Conservation (phyloP, 257 asterid species). For the Perilla frutescens region DNA sequence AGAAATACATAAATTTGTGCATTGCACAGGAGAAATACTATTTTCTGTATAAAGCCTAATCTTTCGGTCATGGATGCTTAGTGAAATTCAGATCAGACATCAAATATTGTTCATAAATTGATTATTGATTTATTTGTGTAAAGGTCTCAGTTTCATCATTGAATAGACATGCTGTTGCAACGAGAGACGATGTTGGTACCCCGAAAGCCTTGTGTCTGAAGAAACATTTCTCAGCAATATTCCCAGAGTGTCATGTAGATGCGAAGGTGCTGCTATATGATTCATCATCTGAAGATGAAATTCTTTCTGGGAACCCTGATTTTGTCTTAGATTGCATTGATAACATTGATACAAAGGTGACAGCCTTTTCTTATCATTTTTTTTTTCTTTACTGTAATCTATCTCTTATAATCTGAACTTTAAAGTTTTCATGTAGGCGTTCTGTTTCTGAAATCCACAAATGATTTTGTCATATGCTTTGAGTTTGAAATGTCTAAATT, state of each 20-base stretch:
- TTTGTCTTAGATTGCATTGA: constrained; percentile 95
- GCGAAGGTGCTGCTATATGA: constrained; percentile 85
- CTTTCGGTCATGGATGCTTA: constrained; percentile 13
- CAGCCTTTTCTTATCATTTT: constrained; percentile 7
- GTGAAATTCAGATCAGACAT: constrained; percentile 26
- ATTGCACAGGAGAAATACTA: no score
- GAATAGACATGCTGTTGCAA: constrained; percentile 97
- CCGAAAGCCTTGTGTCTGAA: constrained; percentile 86
- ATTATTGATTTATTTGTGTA: constrained; percentile 38
- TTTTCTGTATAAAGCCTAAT: neutral
- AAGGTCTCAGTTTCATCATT: constrained; percentile 97
- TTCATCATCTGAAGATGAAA: constrained; percentile 89
- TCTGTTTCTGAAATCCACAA: constrained; percentile 26
- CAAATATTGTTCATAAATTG: constrained; percentile 26
- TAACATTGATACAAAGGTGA: constrained; percentile 95
- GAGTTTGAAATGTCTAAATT: constrained; percentile 24
- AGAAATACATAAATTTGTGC: no score
- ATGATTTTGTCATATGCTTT: neutral
- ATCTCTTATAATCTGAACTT: neutral
- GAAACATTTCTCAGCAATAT: constrained; percentile 81
- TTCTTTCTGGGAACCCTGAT: constrained; percentile 86
- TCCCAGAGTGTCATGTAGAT: constrained; percentile 88
- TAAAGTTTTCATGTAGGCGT: constrained; percentile 7
- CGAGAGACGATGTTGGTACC: constrained; percentile 95
- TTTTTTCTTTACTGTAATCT: constrained; percentile 9